Conservation (phyloP, 2,329 filamentous ascomycete species). For the Fusarium tricinctum region DNA sequence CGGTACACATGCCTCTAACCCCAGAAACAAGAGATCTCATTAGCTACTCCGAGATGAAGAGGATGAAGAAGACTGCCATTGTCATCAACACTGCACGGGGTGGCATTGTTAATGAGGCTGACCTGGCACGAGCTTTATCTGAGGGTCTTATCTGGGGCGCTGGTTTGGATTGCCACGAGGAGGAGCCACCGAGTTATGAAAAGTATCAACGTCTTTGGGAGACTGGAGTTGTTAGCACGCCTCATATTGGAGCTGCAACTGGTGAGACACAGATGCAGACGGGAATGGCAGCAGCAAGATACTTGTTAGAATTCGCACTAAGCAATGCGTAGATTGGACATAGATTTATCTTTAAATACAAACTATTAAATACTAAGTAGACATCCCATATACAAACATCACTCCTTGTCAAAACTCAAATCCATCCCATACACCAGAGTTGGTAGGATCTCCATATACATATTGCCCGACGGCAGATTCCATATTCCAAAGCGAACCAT, state of each 20-base stretch:
- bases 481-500: slow-evolving; percentile 36
- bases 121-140: slow-evolving; percentile 51
- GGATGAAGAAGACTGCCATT: slow-evolving; percentile 57
- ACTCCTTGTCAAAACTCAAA: slow-evolving; percentile 13
- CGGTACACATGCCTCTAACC: slow-evolving; percentile 57
- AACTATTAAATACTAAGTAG: no score
- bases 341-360: no score
- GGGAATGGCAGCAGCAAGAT: slow-evolving; percentile 46
- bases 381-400: no score
- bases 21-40: slow-evolving; percentile 53
- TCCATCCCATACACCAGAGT: slow-evolving; percentile 8
- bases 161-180: slow-evolving; percentile 57
- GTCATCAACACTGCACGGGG: slow-evolving; percentile 58
- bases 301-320: slow-evolving; percentile 42
- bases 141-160: slow-evolving; percentile 57
- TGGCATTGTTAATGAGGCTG: slow-evolving; percentile 57
- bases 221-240: slow-evolving; percentile 57
- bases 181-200: slow-evolving; percentile 56
- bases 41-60: slow-evolving; percentile 47
- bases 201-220: slow-evolving; percentile 55
- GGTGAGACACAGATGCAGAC: slow-evolving; percentile 51
- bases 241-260: slow-evolving; percentile 63
- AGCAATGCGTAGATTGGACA: not conserved
- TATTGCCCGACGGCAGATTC: slow-evolving; percentile 31
- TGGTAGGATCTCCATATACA: slow-evolving; percentile 23